Evolutionary conservation across 768 basidiomycete species (phyloP), one percentile per base, ranked within the genome.

Genomic region (Bullera alba): DNA sequence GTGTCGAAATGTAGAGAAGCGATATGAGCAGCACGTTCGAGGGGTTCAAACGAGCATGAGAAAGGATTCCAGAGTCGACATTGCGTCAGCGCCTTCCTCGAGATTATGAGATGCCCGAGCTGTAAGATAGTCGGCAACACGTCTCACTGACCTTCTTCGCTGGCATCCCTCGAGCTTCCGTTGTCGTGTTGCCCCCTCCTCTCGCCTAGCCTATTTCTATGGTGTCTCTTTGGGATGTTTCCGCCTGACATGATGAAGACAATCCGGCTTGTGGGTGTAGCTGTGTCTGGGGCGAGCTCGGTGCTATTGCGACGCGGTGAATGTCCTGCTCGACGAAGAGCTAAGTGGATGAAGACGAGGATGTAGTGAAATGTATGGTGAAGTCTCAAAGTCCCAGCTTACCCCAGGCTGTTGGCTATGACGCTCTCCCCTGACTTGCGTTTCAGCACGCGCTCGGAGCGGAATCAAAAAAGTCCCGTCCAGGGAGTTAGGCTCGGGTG

Each of bases 71-170:
- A n/a, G n/a, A n/a, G n/a, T n/a, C n/a, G n/a, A n/a, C n/a, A n/a
- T n/a, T n/a, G 1, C 12, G 29, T 35, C 36, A 27, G 14, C 16
- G 4, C 5, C 36, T 21, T 5, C 7, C 15, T 23, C n/a, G 23
- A 30, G 8, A 32, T n/a, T n/a, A n/a, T n/a, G n/a, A n/a, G n/a
- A 38, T 35, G 10, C 8, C 21, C 32, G 26, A 35, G 16, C 14
- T 6, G 17, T 8, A 12, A 4, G 15, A 26, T 6, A 7, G 5
- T 34, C 4, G 29, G 16, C 1, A 3, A 32, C 12, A 36, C 30
- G 17, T 23, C 27, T 25, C 6, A 57, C 65, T 57, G 48, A 73
- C 72, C 68, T 53, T 74, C 73, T 45, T 72, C 73, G 50, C 71
- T 73, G 15, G 73, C 73, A 57, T 74, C 71, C 51, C 65, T 46